Conservation (phyloP, 805 yeast species). For the Candida broadrunensis region DNA sequence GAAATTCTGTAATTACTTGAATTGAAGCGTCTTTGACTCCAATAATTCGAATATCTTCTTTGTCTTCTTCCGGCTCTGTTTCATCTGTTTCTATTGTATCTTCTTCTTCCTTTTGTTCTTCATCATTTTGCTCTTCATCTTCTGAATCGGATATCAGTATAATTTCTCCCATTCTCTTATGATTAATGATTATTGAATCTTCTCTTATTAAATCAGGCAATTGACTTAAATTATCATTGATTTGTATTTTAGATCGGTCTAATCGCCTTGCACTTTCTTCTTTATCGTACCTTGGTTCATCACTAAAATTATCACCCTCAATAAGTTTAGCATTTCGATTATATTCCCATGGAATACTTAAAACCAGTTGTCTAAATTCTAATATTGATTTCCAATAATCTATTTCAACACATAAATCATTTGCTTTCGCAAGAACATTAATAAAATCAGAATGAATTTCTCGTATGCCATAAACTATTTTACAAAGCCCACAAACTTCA, state of each 20-base stretch:
- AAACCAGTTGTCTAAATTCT: constrained; percentile 11
- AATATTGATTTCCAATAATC: constrained; percentile 25
- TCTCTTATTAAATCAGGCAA: background rate
- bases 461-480: background rate
- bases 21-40: constrained; percentile 11
- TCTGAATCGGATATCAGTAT: too few species aligned
- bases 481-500: constrained; percentile 17
- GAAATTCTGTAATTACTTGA: constrained; percentile 19
- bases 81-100: background rate
- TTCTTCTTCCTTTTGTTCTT: background rate
- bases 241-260: background rate
- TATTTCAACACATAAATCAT: constrained; percentile 22
- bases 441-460: constrained; percentile 11
- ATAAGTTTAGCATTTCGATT: constrained; percentile 3
- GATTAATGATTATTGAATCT: background rate
- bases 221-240: background rate
- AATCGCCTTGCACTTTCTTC: background rate
- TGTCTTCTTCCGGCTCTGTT: too few species aligned
- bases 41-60: constrained; percentile 8
- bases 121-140: too few species aligned
- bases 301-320: constrained; percentile 1
- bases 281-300: background rate
- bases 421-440: constrained; percentile 11
- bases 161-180: background rate
- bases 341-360: constrained; percentile 26